These are phyloP conservation scores for Grosmannia penicillata DNA, from an alignment of 2,329 filamentous ascomycete species.

Conservation along the genomic window DNA sequence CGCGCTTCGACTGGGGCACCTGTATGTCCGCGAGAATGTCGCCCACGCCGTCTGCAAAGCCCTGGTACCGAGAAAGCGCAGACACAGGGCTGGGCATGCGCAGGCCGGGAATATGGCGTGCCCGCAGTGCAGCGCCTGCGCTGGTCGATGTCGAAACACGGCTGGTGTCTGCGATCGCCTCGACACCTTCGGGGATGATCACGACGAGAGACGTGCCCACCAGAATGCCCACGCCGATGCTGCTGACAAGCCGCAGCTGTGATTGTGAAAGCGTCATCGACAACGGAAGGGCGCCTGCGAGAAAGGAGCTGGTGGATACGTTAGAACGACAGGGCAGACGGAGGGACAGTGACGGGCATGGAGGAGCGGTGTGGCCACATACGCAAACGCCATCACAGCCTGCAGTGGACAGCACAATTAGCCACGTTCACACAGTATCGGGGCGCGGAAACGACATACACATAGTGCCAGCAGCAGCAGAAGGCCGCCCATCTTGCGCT, in stretches of 20 bases:
- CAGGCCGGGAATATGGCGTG: neutral
- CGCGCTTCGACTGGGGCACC: neutral
- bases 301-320: slow-evolving; percentile 56
- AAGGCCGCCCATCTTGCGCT: slow-evolving; percentile 17
- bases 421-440: neutral
- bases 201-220: slow-evolving; percentile 93
- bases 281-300: slow-evolving; percentile 80
- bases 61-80: no score
- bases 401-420: slow-evolving; percentile 14
- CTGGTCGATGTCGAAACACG: slow-evolving; percentile 2
- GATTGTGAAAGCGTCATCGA: slow-evolving; percentile 77
- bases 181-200: slow-evolving; percentile 92
- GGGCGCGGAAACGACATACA: slow-evolving; percentile 11
- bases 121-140: neutral
- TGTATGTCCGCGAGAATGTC: neutral
- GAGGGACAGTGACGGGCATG: neutral
- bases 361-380: slow-evolving; percentile 16
- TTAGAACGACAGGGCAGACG: slow-evolving; percentile 6
- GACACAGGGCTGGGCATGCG: neutral
- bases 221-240: slow-evolving; percentile 82
- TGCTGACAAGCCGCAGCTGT: slow-evolving; percentile 78
- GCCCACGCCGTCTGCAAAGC: no score
- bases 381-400: slow-evolving; percentile 46
- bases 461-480: slow-evolving; percentile 19
- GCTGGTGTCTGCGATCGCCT: slow-evolving; percentile 58